phyloP scores from a whole-genome alignment of 129 eudicot species.

The Ambrosia trifida region DNA sequence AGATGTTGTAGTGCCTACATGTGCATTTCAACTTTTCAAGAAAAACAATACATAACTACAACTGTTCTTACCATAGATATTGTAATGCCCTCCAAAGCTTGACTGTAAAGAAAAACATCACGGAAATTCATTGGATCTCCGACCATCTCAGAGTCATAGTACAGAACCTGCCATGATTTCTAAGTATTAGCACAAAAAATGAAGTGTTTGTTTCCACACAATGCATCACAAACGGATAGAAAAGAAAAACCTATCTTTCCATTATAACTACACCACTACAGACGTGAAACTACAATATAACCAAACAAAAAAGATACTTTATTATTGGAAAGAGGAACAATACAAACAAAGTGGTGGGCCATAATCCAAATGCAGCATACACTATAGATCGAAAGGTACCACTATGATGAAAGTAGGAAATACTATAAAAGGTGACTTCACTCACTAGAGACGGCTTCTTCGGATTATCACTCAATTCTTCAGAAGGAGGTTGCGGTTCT shows the following conservation, averaged over 20 bases:
- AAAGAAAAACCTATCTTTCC: background rate
- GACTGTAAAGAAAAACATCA: conserved; percentile 87
- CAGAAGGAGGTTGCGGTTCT: conserved; percentile 50
- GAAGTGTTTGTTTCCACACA: background rate
- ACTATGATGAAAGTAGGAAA: background rate
- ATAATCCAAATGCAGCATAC: background rate
- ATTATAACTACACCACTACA: background rate
- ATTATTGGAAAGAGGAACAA: background rate
- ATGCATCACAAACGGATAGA: background rate
- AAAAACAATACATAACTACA: conserved; percentile 7
- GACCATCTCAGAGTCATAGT: conserved; percentile 75
- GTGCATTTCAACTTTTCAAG: conserved; percentile 6
- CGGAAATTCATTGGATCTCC: conserved; percentile 88
- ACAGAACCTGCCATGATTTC: conserved; percentile 55
- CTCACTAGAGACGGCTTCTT: conserved; percentile 71
- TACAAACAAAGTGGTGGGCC: conserved; percentile 4
- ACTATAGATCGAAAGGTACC: background rate
- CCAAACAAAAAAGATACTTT: background rate
- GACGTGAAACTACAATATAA: conserved; percentile 1
- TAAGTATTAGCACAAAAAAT: conserved; percentile 19
- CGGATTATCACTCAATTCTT: conserved; percentile 55
- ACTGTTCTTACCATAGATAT: conserved; percentile 64
- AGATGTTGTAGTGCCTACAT: conserved; percentile 14
- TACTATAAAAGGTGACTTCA: conserved; percentile 7
- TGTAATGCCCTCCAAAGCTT: conserved; percentile 91